phyloP scores from a whole-genome alignment of 169 alveolate genomes.

The Cryptosporidium sp. region DNA sequence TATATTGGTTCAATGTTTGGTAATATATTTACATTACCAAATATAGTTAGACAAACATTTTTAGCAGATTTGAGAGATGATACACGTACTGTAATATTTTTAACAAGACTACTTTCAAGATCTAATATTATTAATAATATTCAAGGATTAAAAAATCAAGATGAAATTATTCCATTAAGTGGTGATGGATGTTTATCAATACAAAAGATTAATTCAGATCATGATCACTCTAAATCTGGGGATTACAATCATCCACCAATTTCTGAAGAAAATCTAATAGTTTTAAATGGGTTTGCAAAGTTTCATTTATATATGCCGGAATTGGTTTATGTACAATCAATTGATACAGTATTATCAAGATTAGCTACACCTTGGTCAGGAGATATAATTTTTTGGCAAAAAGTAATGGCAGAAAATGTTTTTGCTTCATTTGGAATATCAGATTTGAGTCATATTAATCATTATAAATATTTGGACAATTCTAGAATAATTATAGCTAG shows the following conservation, averaged over 20 bases:
- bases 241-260: too few species aligned
- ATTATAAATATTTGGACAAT: constrained; percentile 26
- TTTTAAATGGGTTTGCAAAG: constrained; percentile 4
- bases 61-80: constrained; percentile 66
- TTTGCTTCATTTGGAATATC: constrained; percentile 22
- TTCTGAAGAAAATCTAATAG: not conserved
- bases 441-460: not conserved
- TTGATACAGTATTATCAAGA: constrained; percentile 51
- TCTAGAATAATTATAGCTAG: constrained; percentile 32
- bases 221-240: not conserved
- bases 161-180: not conserved
- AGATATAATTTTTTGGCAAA: constrained; percentile 33
- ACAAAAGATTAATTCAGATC: not conserved
- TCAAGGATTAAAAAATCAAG: not conserved
- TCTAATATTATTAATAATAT: not conserved
- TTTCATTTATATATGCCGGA: constrained; percentile 68
- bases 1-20: constrained; percentile 1
- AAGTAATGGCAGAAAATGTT: not conserved
- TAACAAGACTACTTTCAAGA: constrained; percentile 12
- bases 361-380: constrained; percentile 66
- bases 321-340: constrained; percentile 28
- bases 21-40: constrained; percentile 44
- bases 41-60: constrained; percentile 35
- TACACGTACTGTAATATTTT: constrained; percentile 30
- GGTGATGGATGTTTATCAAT: not conserved